These are phyloP conservation scores for Colletotrichum ledebouriae DNA, from an alignment of 2,329 filamentous ascomycete species.

Conservation along the genomic window DNA sequence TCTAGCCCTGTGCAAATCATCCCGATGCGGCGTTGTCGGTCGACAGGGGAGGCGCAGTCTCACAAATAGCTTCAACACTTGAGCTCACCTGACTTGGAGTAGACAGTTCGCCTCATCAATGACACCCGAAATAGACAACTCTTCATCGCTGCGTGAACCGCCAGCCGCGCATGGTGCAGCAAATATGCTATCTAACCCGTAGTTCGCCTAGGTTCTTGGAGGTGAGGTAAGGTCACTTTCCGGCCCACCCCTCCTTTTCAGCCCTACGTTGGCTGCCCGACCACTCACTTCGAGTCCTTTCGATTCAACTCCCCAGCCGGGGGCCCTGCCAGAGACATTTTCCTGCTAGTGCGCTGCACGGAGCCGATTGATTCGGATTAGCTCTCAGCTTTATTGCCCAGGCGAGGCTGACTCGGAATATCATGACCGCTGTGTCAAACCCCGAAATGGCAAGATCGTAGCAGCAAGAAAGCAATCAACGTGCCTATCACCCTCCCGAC, in stretches of 20 bases:
- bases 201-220: neutral
- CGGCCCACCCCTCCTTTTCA: conserved; percentile 19
- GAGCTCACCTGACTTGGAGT: neutral
- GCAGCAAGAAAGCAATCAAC: neutral
- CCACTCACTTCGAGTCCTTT: conserved; percentile 13
- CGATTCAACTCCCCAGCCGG: too few species aligned
- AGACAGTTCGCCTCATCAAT: conserved; percentile 11
- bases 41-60: conserved; percentile 6
- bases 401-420: conserved; percentile 38
- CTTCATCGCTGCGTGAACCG: neutral
- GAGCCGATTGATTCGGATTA: conserved; percentile 31
- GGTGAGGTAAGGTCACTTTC: neutral
- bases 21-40: conserved; percentile 19
- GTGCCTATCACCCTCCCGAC: neutral
- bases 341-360: conserved; percentile 35
- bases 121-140: neutral
- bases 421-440: conserved; percentile 13
- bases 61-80: neutral
- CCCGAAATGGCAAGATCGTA: conserved; percentile 16
- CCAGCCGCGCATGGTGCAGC: conserved; percentile 4
- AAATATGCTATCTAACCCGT: too few species aligned
- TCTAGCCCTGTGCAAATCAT: conserved; percentile 25
- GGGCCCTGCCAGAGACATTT: conserved; percentile 16
- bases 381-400: conserved; percentile 34
- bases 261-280: conserved; percentile 27